Evolutionary conservation across 2,329 filamentous ascomycete genomes (phyloP), one percentile per base, ranked within the genome.

Genomic region (Alternaria panax): DNA sequence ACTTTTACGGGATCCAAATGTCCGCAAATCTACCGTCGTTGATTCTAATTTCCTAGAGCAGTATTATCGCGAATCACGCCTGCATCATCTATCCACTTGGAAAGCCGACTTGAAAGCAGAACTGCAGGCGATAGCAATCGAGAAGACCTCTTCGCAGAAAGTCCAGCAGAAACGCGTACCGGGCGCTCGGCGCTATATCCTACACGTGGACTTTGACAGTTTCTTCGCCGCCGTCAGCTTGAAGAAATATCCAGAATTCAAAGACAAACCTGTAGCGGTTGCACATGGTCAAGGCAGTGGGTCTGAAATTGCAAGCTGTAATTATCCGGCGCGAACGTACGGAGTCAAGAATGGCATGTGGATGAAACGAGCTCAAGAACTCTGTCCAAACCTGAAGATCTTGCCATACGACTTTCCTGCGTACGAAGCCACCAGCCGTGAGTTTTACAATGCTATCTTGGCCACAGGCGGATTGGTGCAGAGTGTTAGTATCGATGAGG

Each of bases 271-370:
- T 0, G 88, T 90, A 2, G 95, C 92, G 1, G 91, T 99, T 32
- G 94, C 95, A 4, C 95, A 99, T 73, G 91, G 94, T 5, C 86
- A 85, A 43, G 94, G 94, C 0, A 87, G 87, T 24, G 92, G 92
- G 0, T 97, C 94, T 0, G 95, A 99, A 74, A 98, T 99, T 71
- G 95, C 95, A 22, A 97, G 93, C 65, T 99, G 95, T 79, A 99
- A 99, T 71, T 99, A 99, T 74, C 88, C 90, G 20, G 95, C 96
- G 7, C 88, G 95, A 36, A 85, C 87, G 30, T 95, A 89, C 68
- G 94, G 94, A 1, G 85, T 99, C 54, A 97, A 93, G 74, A 99
- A 99, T 68, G 96, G 96, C 36, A 99, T 98, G 95, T 99, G 96
- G 95, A 98, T 99, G 94, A 96, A 94, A 75, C 85, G 86, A 32